Evolutionary conservation across 1,139 yeast species (phyloP).

Genomic region (Zygosaccharomyces sapae): DNA sequence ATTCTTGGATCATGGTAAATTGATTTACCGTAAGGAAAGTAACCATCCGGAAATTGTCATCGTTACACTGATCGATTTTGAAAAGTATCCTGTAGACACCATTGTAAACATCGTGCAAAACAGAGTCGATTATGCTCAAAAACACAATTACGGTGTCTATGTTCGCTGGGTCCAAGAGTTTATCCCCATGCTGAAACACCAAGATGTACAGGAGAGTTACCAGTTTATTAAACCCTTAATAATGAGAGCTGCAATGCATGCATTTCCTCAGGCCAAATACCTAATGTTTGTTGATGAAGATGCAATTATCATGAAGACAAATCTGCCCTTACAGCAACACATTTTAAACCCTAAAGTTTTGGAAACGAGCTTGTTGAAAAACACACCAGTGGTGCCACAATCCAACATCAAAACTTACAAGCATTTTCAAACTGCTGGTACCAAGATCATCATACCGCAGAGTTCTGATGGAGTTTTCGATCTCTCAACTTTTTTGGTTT

Average conservation of each 20-base stretch:
- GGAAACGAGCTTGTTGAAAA: slow-evolving; percentile 55
- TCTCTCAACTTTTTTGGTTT: slow-evolving; percentile 63
- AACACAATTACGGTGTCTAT: slow-evolving; percentile 71
- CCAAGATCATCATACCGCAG: slow-evolving; percentile 64
- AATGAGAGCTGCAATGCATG: slow-evolving; percentile 77
- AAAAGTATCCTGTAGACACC: slow-evolving; percentile 55
- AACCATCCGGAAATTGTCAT: slow-evolving; percentile 63
- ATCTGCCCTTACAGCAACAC: slow-evolving; percentile 53
- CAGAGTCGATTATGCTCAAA: slow-evolving; percentile 74
- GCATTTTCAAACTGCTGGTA: slow-evolving; percentile 49
- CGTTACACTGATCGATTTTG: slow-evolving; percentile 80
- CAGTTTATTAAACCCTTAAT: slow-evolving; percentile 31
- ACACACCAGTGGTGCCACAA: slow-evolving; percentile 62
- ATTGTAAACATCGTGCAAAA: slow-evolving; percentile 69
- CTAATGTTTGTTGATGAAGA: slow-evolving; percentile 82
- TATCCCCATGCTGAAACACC: slow-evolving; percentile 51
- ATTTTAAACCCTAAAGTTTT: slow-evolving; percentile 55
- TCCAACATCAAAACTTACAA: slow-evolving; percentile 70
- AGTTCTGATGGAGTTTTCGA: slow-evolving; percentile 51
- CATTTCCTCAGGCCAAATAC: slow-evolving; percentile 79
- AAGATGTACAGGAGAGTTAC: slow-evolving; percentile 24
- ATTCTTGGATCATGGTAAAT: slow-evolving; percentile 63
- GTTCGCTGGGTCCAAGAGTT: slow-evolving; percentile 83
- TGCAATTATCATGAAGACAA: slow-evolving; percentile 63
- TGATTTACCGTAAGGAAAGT: slow-evolving; percentile 45